Base-by-base conservation (phyloP, 1,139 yeast genomes). In the Geotrichum aggregatum region DNA sequence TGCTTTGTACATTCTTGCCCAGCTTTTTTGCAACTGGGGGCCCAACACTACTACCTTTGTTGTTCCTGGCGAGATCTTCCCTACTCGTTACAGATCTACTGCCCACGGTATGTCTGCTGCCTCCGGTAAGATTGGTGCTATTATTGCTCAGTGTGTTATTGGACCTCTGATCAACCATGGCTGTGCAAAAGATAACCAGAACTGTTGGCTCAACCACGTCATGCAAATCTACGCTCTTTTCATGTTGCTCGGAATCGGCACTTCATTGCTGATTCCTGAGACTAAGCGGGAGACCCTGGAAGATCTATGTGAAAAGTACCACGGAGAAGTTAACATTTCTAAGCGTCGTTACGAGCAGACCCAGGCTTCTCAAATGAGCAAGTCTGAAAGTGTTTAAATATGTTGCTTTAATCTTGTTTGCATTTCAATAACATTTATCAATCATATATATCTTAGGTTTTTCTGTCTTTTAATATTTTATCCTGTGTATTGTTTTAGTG, bases 31-130 rank as follows among this genome's bases (percentile, higher is more conserved):
- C 70, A 83, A 82, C 71, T 82, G 80, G 59, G 87, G 87, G 57
- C 98, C 98, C 68, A 92, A 92, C 78, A 80, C 91, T 57, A 94
- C 98, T 49, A 92, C 98, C 55, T 92, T 92, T 73, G 80, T 92
- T 65, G 82, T 88, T 64, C 98, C 98, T 48, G 98, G 98, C 71
- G 98, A 92, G 76, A 79, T 83, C 66, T 92, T 78, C 87, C 98
- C 98, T 69, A 92, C 98, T 48, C 81, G 95, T 73, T 88, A 89
- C 76, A 87, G 98, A 81, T 92, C 98, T 42, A 84, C 97, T 61
- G 97, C 98, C 52, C 98, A 92, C 69, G 98, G 98, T 78, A 75
- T 92, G 59, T 87, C 96, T 61, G 98, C 98, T 60, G 98, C 96
- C 52, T 70, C 82, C 49, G 98, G 98, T 78, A 92, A 92, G 75